phyloP scores from a whole-genome alignment of 2,329 filamentous ascomycete species.

The Fusarium anguioides region DNA sequence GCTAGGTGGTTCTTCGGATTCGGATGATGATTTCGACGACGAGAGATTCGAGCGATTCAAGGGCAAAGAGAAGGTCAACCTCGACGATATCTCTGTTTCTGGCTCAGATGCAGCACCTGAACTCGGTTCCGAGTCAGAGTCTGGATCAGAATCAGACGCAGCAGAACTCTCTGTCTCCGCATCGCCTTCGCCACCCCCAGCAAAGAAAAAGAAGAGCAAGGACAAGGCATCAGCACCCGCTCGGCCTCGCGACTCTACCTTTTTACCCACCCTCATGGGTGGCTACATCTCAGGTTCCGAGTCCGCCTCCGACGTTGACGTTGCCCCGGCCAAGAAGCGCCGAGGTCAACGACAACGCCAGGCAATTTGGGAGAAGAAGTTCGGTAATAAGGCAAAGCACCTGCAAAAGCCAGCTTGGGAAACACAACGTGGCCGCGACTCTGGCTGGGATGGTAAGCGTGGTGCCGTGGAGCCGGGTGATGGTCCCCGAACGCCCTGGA shows the following conservation, averaged over 20 bases:
- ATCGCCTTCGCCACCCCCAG: conserved; percentile 50
- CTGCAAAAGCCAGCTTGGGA: conserved; percentile 55
- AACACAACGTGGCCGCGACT: conserved; percentile 54
- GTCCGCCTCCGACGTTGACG: conserved; percentile 74
- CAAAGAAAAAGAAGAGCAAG: conserved; percentile 51
- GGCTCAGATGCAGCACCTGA: conserved; percentile 50
- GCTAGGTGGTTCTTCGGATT: conserved; percentile 58
- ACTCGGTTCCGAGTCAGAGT: conserved; percentile 43
- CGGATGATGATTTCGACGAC: conserved; percentile 52
- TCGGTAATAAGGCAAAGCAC: conserved; percentile 76
- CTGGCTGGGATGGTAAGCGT: conserved; percentile 68
- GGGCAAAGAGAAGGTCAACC: conserved; percentile 51
- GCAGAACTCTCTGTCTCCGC: conserved; percentile 44
- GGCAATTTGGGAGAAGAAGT: conserved; percentile 85
- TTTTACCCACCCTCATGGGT: conserved; percentile 80
- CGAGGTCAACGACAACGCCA: conserved; percentile 82
- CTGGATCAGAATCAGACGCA: conserved; percentile 8
- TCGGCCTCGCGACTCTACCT: conserved; percentile 61
- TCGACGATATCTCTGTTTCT: conserved; percentile 55
- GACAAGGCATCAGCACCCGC: conserved; percentile 13
- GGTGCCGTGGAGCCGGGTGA: conserved; percentile 63
- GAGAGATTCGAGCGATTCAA: conserved; percentile 47
- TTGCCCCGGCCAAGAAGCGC: conserved; percentile 74
- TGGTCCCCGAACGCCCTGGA: conserved; percentile 61
- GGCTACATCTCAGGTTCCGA: conserved; percentile 84